A percentile compares a stretch with the other conserved stretches of the same genome.
Evolutionary conservation across 2,329 filamentous ascomycete genomes (phyloP).

Genomic region (Penicillium crustosum): DNA sequence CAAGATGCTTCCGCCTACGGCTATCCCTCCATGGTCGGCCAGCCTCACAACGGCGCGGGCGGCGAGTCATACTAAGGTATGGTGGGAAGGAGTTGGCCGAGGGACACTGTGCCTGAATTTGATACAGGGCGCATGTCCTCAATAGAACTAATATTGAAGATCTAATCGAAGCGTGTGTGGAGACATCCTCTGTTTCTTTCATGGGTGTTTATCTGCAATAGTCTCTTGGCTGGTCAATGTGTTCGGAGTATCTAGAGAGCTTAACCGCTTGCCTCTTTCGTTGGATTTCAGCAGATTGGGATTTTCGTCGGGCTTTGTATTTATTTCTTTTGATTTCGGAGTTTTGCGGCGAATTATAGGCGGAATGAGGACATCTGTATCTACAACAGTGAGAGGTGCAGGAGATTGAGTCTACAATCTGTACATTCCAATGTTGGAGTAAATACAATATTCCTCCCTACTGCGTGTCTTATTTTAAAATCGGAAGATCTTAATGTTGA

Average conservation of each 20-base stretch:
- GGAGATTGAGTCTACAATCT: conserved; percentile 1
- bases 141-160: not conserved
- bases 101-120: not conserved
- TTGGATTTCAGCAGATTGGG: not conserved
- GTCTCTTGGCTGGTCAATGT: not conserved
- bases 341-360: not conserved
- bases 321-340: not conserved
- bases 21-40: conserved; percentile 48
- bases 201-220: not conserved
- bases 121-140: not conserved
- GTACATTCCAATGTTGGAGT: conserved; percentile 3
- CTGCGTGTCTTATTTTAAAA: not conserved
- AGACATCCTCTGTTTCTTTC: conserved; percentile 9
- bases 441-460: not conserved
- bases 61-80: conserved; percentile 44
- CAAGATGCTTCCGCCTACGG: conserved; percentile 47
- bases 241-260: not conserved
- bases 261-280: not conserved
- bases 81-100: not conserved
- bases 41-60: conserved; percentile 49
- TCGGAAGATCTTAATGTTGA: not conserved
- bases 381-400: conserved; percentile 4
- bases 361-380: conserved; percentile 2
- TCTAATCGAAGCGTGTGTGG: not conserved
- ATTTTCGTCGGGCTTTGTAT: not conserved